Base-by-base conservation (phyloP, 2,329 filamentous ascomycete genomes). In the Fusarium luffae region DNA sequence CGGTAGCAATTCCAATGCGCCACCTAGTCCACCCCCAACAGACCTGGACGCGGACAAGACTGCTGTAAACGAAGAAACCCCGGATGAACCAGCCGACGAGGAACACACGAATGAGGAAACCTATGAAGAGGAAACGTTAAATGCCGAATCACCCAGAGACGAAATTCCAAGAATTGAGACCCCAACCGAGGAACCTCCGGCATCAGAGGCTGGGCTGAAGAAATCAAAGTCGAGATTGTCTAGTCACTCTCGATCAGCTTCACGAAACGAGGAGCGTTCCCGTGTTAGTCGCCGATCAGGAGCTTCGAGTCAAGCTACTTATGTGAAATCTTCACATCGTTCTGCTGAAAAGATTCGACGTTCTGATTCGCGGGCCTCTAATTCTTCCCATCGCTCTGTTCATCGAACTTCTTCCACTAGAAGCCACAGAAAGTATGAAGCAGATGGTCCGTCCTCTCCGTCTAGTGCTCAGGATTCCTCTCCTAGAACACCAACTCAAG, bases 21-120 rank as follows among this genome's bases (percentile, higher is more conserved):
- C 88, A n/a, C 88, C 87, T 4, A 90, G 86, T 56, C 89, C 89
- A 3, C 89, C 88, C 3, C 88, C 90, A 69, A 91, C 89, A 6
- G 88, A 90, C 61, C 68, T 89, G 19, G 86, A 86, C 4, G 83
- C 80, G 50, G 81, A 83, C 37, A 82, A 77, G 65, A 66, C 76
- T 70, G 54, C 76, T 68, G 27, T 72, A 76, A 42, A 77, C 61
- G 61, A 71, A 12, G 61, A 79, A 62, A 74, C 78, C 68, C 34
- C 83, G 55, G 75, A 81, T 68, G 77, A 60, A 25, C 58, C 66
- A 21, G 47, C 32, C 7, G 64, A 68, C 21, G 55, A 82, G 61
- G 77, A 84, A 61, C 50, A 72, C 18, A 34, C 55, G 9, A 51
- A 37, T 32, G 60, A 63, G 34, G 65, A 68, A 28, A 48, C 49